Evolutionary conservation across 202 grass and related monocot genomes (phyloP).

Genomic region (Panicum hallii): DNA sequence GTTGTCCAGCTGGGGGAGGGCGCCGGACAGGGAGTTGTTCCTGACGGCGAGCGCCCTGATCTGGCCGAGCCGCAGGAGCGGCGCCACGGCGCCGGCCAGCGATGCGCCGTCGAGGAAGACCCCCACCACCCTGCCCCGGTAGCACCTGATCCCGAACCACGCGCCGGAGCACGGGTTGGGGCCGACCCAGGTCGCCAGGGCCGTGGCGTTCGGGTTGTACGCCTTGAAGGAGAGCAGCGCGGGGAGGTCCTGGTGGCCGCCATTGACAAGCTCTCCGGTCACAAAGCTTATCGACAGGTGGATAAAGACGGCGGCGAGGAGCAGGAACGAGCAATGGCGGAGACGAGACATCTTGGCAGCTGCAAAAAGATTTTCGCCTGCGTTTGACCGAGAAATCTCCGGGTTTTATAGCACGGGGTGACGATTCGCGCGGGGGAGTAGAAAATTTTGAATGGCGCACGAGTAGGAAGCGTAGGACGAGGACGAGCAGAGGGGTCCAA

Average conservation of each 20-base stretch:
- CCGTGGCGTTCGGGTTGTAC: constrained; percentile 31
- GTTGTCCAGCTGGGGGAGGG: constrained; percentile 47
- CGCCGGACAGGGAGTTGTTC: constrained; percentile 57
- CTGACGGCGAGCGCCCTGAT: constrained; percentile 54
- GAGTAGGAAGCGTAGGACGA: not conserved
- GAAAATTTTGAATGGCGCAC: constrained; percentile 40
- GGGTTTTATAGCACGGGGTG: constrained; percentile 44
- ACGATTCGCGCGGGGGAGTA: constrained; percentile 21
- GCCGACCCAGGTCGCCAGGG: constrained; percentile 54
- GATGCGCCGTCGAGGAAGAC: constrained; percentile 56
- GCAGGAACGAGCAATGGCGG: not conserved
- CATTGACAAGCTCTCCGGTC: constrained; percentile 37
- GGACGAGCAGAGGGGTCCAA: constrained; percentile 57
- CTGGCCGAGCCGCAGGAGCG: constrained; percentile 53
- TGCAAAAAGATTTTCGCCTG: not conserved
- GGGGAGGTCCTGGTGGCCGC: constrained; percentile 44
- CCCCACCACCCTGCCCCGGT: constrained; percentile 49
- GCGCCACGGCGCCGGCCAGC: constrained; percentile 46
- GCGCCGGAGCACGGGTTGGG: constrained; percentile 57
- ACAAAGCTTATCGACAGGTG: not conserved
- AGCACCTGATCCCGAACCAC: constrained; percentile 61
- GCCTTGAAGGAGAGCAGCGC: constrained; percentile 62
- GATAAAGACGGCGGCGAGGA: constrained; percentile 14
- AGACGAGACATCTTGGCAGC: not conserved
- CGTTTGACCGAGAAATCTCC: not conserved